A percentile compares a stretch with the other conserved stretches of the same genome.
Evolutionary conservation across 2,329 filamentous ascomycete genomes (phyloP).

Genomic region (Ophiostoma sp.): DNA sequence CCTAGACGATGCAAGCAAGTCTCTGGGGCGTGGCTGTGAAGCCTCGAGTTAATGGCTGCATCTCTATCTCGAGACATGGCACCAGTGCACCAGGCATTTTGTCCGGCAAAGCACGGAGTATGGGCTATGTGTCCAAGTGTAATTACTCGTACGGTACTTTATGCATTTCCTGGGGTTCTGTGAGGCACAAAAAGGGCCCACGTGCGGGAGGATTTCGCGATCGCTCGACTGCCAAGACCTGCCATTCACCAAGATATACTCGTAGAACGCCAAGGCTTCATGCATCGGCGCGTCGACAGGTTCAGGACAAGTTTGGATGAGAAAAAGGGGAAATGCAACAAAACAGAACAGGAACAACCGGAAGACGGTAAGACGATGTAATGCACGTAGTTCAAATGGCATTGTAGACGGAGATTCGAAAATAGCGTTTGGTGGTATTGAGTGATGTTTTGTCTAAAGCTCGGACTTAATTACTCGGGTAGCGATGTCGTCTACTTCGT

Average conservation of each 20-base stretch:
- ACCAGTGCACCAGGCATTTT: not conserved
- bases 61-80: too few relatives aligned
- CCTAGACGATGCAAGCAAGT: not conserved
- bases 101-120: not conserved
- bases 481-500: too few relatives aligned
- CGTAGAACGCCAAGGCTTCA: not conserved
- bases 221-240: constrained; percentile 6
- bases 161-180: not conserved
- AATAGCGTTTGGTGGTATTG: not conserved
- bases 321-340: not conserved
- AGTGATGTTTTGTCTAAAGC: not conserved
- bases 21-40: not conserved
- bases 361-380: not conserved
- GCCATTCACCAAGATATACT: not conserved
- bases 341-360: not conserved
- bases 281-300: not conserved
- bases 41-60: too few relatives aligned
- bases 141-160: not conserved
- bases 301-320: constrained; percentile 8
- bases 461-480: too few relatives aligned
- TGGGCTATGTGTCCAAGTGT: not conserved
- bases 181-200: constrained; percentile 4
- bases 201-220: constrained; percentile 8
- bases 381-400: not conserved
- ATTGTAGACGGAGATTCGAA: not conserved